Conservation (phyloP, 2,329 filamentous ascomycete species). For the Magnaporthiopsis incrustans region DNA sequence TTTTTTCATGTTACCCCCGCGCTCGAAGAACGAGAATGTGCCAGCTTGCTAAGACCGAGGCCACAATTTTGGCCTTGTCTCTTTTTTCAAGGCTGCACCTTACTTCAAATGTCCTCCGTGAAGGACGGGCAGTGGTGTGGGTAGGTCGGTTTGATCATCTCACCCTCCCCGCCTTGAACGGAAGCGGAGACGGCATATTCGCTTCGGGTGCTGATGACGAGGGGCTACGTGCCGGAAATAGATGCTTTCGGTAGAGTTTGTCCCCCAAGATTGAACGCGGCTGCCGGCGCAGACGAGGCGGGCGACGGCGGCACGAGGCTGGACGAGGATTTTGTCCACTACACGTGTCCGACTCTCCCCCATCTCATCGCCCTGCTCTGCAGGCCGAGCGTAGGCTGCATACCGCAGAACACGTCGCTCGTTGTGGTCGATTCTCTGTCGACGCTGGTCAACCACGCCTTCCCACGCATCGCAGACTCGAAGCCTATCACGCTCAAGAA, state of each 20-base stretch:
- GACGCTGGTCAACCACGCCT: conserved; percentile 66
- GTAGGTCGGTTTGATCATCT: conserved; percentile 48
- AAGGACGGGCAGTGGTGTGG: conserved; percentile 65
- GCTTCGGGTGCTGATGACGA: neutral
- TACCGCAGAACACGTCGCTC: conserved; percentile 55
- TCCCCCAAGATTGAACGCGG: conserved; percentile 11
- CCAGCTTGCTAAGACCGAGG: neutral
- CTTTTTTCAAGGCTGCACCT: conserved; percentile 54
- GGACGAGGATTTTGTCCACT: conserved; percentile 35
- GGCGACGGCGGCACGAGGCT: conserved; percentile 15
- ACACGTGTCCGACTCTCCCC: conserved; percentile 51
- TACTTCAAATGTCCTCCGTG: conserved; percentile 52
- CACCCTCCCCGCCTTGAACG: neutral
- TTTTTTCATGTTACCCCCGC: neutral
- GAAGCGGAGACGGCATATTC: neutral
- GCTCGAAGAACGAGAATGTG: neutral
- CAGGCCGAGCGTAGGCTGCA: conserved; percentile 54
- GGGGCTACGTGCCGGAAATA: conserved; percentile 13
- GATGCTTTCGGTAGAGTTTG: conserved; percentile 36
- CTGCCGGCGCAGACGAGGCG: conserved; percentile 1
- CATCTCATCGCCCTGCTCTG: conserved; percentile 69
- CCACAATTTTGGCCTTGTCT: neutral
- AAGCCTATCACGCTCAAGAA: conserved; percentile 24
- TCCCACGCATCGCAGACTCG: conserved; percentile 49
- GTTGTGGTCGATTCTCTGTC: conserved; percentile 75